These are phyloP conservation scores for Pichia membranifaciens DNA, from an alignment of 805 yeast genomes.

Conservation along the genomic window DNA sequence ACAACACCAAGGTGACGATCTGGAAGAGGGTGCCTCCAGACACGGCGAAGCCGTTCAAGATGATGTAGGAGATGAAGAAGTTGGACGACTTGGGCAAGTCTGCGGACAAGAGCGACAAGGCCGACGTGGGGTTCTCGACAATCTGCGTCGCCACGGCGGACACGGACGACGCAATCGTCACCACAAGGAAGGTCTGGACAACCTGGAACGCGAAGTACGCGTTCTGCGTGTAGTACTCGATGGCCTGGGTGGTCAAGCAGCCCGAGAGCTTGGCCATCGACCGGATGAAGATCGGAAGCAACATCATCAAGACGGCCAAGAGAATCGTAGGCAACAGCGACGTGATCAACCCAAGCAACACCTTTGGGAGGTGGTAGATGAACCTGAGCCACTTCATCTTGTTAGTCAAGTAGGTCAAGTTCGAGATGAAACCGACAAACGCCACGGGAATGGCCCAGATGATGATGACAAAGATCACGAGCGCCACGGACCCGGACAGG, in stretches of 20 bases:
- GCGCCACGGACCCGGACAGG: conserved; percentile 44
- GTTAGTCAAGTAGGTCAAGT: conserved; percentile 55
- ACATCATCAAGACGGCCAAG: conserved; percentile 58
- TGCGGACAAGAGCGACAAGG: conserved; percentile 54
- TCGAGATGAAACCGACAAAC: conserved; percentile 69
- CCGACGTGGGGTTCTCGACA: conserved; percentile 50
- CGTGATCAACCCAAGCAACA: conserved; percentile 57
- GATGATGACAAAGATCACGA: conserved; percentile 49
- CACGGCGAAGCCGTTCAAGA: conserved; percentile 62
- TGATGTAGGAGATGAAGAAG: conserved; percentile 62
- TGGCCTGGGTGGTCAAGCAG: conserved; percentile 46
- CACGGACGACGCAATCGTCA: conserved; percentile 68
- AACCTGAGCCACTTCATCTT: conserved; percentile 50
- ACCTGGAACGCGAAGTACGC: conserved; percentile 66
- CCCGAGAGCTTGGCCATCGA: conserved; percentile 58
- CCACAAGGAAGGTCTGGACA: conserved; percentile 64
- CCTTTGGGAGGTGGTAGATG: conserved; percentile 49
- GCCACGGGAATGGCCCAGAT: conserved; percentile 79
- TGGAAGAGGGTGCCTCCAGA: conserved; percentile 64
- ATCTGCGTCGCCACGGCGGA: conserved; percentile 61
- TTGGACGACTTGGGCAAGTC: conserved; percentile 70
- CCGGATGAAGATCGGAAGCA: conserved; percentile 62
- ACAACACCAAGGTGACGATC: conserved; percentile 50
- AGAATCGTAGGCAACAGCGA: conserved; percentile 64
- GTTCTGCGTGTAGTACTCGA: conserved; percentile 61